Base-by-base conservation (phyloP, 257 asterid species). In the Salvia rosmarinus region DNA sequence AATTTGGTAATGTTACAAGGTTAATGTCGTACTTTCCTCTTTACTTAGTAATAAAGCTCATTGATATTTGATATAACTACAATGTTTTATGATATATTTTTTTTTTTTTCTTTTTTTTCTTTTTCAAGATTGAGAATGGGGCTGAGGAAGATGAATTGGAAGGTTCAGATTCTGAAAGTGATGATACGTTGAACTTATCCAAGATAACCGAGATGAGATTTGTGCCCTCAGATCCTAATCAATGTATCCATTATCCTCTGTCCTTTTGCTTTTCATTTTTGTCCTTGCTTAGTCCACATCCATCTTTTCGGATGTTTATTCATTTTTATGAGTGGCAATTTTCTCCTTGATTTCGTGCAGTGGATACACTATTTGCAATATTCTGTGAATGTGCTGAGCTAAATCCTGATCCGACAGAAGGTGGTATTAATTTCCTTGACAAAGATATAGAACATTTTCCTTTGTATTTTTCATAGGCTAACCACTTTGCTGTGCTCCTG, bases 381-480 rank as follows among this genome's bases (percentile, higher is more conserved):
- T 94, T 94, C 50, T 94, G 99, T 74, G 96, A 91, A 78, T 94
- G 99, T 69, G 99, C 99, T 72, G 99, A 94, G 86, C 87, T 94
- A 28, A 94, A 94, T 78, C 97, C 97, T 64, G 99, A 89, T 74
- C 95, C 96, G 43, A 51, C 71, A 5, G 95, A 83, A 70, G 96
- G 93, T 85, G 71, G 72, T 61, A 35, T 67, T 68, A 6, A 40
- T 76, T 64, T 66, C 54, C 47, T 55, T 32, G 9, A 60, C 51
- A 50, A 46, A 56, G 28, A 59, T 62, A 32, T 32, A 11, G 14
- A 21, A 67, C 9, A 39, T 17, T 43, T 50, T 54, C 20, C 9
- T 32, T 39, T 6, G 21, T 52, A 51, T 43, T 65, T 49, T 39
- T 9, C 64, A 4, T 61, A 2, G 32, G 66, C 69, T 65, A 40